Percentiles rank a stretch among this genome's conserved stretches.
phyloP scores from a whole-genome alignment of 2,329 filamentous ascomycete genomes.

The Colletotrichum sojae region DNA sequence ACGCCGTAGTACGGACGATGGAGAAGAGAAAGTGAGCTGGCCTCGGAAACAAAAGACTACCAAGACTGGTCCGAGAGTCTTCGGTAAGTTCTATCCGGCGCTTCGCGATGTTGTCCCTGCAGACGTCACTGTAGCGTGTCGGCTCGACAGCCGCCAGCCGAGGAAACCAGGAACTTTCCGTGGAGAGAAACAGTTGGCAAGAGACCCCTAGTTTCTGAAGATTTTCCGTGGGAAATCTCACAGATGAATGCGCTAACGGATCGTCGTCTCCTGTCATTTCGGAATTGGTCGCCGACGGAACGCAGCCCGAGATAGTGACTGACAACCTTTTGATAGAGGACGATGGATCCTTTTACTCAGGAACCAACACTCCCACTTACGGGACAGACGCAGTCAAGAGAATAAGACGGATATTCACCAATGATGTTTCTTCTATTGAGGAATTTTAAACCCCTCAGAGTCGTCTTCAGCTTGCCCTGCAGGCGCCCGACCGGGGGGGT shows the following conservation, averaged over 20 bases:
- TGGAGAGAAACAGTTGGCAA: neutral
- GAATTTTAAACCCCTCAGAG: slow-evolving; percentile 1
- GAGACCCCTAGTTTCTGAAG: neutral
- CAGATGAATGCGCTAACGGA: neutral
- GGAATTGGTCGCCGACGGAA: neutral
- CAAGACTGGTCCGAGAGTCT: no score
- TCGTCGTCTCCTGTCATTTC: neutral
- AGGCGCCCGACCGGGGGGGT: slow-evolving; percentile 19
- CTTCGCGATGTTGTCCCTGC: slow-evolving; percentile 5
- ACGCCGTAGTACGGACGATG: neutral
- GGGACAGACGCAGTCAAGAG: neutral
- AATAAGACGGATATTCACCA: neutral
- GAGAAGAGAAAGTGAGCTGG: neutral
- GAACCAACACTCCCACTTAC: no score
- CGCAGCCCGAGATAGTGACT: no score
- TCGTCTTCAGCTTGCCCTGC: slow-evolving; percentile 21
- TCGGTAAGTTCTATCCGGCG: neutral
- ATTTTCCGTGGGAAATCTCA: neutral
- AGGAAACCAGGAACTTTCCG: neutral
- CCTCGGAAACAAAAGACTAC: no score
- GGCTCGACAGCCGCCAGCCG: neutral
- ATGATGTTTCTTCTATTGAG: slow-evolving; percentile 24
- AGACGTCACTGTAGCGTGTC: slow-evolving; percentile 14
- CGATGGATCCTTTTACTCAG: no score
- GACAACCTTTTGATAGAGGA: no score